A percentile compares a stretch with the other conserved stretches of the same genome.
Evolutionary conservation across 345 rosid genomes (phyloP).

Genomic region (Euphorbia peplus): DNA sequence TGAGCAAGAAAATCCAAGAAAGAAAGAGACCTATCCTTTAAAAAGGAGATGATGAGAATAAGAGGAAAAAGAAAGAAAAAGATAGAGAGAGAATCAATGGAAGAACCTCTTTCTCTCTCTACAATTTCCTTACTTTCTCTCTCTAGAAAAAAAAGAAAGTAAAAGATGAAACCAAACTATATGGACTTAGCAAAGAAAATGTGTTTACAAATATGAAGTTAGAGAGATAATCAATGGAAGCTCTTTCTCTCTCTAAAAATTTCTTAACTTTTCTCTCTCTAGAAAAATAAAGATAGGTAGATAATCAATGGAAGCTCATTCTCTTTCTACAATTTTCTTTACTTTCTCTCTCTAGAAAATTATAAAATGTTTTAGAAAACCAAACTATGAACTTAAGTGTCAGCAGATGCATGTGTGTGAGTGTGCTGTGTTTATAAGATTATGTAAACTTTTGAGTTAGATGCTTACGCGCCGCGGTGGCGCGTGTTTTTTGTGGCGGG

Average conservation of each 20-base stretch:
- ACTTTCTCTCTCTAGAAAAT: slow-evolving; percentile 1
- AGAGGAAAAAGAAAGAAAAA: not conserved
- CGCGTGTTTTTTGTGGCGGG: slow-evolving; percentile 1
- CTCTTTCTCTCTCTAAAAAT: not conserved
- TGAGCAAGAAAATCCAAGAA: too few relatives aligned
- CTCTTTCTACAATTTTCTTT: not conserved
- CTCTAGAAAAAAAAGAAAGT: not conserved
- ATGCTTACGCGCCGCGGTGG: not conserved
- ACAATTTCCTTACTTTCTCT: not conserved
- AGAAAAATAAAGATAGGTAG: not conserved
- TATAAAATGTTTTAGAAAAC: too few relatives aligned
- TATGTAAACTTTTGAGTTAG: not conserved
- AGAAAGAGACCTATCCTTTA: not conserved
- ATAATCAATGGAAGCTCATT: not conserved
- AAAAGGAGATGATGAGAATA: slow-evolving; percentile 6
- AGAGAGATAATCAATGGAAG: not conserved
- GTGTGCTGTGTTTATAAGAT: not conserved
- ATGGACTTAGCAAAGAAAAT: too few relatives aligned
- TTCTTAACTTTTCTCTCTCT: too few relatives aligned
- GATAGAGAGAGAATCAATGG: not conserved
- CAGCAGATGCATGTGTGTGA: not conserved
- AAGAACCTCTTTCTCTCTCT: not conserved
- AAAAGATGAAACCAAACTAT: not conserved
- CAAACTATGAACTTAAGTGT: not conserved
- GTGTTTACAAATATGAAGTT: too few relatives aligned